Evolutionary conservation across 345 rosid species (phyloP).

Genomic region (Corymbia maculata): DNA sequence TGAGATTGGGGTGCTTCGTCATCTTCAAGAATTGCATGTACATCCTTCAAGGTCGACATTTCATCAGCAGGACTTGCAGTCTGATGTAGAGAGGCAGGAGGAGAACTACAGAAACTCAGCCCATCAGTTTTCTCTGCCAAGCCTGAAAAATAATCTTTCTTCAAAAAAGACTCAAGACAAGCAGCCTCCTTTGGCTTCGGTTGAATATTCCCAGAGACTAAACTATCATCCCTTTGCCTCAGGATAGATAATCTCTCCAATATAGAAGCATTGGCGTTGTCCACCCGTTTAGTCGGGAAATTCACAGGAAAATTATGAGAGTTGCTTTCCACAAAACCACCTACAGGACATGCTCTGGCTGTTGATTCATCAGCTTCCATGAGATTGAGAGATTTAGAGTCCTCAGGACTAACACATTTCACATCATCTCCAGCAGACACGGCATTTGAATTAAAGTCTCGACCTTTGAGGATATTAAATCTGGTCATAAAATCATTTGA

Average conservation of each 20-base stretch:
- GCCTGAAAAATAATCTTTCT: neutral
- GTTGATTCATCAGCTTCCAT: neutral
- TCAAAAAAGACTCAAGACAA: conserved; percentile 6
- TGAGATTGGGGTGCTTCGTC: neutral
- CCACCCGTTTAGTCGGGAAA: neutral
- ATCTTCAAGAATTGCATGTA: neutral
- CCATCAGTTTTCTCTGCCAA: neutral
- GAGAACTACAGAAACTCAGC: neutral
- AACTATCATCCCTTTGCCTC: conserved; percentile 14
- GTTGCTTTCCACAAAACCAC: neutral
- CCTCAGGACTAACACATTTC: conserved; percentile 1
- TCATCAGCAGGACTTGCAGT: neutral
- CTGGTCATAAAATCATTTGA: conserved; percentile 48
- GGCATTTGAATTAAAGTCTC: neutral
- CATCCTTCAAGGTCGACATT: neutral
- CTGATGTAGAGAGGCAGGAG: neutral
- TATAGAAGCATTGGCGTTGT: conserved; percentile 25
- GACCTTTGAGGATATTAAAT: conserved; percentile 33
- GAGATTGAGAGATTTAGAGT: conserved; percentile 4
- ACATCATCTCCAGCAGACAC: neutral
- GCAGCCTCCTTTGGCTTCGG: neutral
- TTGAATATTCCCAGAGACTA: conserved; percentile 5
- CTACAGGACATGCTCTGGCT: neutral
- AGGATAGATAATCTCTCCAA: conserved; percentile 37
- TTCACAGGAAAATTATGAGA: neutral